Evolutionary conservation across 768 basidiomycete genomes (phyloP), one percentile per base, ranked within the genome.

Genomic region (Wakefieldia striispora): DNA sequence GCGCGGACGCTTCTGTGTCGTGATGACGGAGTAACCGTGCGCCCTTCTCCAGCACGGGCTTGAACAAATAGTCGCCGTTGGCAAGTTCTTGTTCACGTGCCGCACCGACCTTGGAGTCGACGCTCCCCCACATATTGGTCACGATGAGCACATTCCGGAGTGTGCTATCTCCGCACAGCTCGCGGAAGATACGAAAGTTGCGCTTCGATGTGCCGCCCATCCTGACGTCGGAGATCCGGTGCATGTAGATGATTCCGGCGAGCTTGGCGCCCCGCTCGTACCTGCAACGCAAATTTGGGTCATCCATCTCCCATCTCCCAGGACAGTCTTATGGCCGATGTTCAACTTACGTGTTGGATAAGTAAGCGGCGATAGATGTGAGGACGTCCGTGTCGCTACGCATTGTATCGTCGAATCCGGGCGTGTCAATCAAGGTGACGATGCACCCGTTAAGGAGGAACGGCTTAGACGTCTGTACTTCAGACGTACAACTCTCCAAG

Each of bases 331-430:
- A 14, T 7, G 16, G 13, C 31, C 13, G 33, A 16, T 16, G 3
- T 9, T 16, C 14, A 10, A 29, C 64, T 45, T 47, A 68, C 66
- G 60, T 64, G 36, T 54, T 64, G 44, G 64, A 60, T 16, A 67
- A 58, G 31, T 68, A 68, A 1, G 26, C 72, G 51, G 78, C 74
- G 39, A 80, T 79, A 69, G 75, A 71, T 24, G 68, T 70, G 17
- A 81, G 62, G 6, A 82, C 70, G 27, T 77, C 78, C 1, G 73
- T 71, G 48, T 81, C 79, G 47, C 70, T 75, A 35, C 68, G 71
- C 11, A 48, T 27, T 6, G 79, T 76, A 55, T 82, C 80, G 54
- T 82, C 80, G 57, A 82, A 83, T 10, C 82, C 82, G 10, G 82
- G 81, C 1, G 81, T 83, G 59, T 84, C 82, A 31, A 84, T 72